Conservation (phyloP, 208 protist species). For the Polymyxa betae region DNA sequence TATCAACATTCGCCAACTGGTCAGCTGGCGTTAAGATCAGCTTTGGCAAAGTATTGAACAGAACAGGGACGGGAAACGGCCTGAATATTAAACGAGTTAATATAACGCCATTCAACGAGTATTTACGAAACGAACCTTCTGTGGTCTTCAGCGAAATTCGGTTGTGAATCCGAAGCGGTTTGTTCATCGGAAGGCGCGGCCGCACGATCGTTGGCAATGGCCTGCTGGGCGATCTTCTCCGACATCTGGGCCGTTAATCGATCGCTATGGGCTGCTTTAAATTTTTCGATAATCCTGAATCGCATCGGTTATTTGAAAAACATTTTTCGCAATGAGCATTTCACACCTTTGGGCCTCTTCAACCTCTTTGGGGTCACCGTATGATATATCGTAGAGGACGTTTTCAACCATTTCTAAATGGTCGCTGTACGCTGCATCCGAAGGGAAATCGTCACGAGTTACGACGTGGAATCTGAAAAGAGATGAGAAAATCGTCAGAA, state of each 20-base stretch:
- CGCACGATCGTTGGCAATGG: neutral
- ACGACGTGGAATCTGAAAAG: slow-evolving; percentile 34
- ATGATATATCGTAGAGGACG: slow-evolving; percentile 3
- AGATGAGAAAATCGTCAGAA: neutral
- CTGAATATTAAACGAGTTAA: neutral
- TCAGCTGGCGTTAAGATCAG: neutral
- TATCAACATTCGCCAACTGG: neutral
- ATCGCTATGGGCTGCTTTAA: slow-evolving; percentile 20
- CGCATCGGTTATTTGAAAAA: neutral
- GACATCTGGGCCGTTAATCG: slow-evolving; percentile 29
- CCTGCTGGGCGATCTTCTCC: slow-evolving; percentile 24
- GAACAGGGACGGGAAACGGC: neutral
- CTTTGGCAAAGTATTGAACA: neutral
- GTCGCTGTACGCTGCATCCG: slow-evolving; percentile 43
- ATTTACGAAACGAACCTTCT: no score
- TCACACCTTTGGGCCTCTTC: neutral
- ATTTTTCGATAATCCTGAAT: neutral
- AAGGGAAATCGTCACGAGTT: slow-evolving; percentile 21
- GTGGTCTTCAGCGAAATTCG: no score
- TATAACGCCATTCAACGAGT: no score
- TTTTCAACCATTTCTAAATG: slow-evolving; percentile 45
- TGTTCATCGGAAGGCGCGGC: no score
- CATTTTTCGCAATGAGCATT: neutral
- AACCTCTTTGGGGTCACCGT: neutral
- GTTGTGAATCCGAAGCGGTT: no score